Evolutionary conservation across 768 basidiomycete genomes (phyloP), one percentile per base, ranked within the genome.

Genomic region (Sporobolomyces pararoseus): DNA sequence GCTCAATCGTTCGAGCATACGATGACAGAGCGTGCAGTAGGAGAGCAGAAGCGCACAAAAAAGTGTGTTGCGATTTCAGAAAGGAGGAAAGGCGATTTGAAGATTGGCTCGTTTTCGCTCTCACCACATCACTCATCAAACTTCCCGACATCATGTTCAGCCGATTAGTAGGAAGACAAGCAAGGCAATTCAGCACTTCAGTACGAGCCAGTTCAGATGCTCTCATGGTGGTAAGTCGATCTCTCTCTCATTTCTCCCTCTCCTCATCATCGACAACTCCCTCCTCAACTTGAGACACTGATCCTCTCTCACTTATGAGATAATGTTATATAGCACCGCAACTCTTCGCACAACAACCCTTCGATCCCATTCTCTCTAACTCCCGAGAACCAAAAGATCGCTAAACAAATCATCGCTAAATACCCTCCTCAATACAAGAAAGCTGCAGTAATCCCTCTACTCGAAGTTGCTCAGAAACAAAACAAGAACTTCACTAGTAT

Each of bases 401-500:
- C 92, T 0, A 76, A 93, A 71, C 88, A 91, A 79, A 89, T 98
- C 81, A 90, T 98, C 79, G 84, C 89, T 49, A 87, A 87, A 75
- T 99, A 99, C 83, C 95, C 95, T 27, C 85, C 91, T 62, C 71
- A 75, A 66, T 99, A 98, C 85, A 96, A 92, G 85, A 99, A 99
- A 81, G 95, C 93, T 23, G 96, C 96, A 34, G 88, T 91, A 75
- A 97, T 99, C 78, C 96, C 96, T 54, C 84, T 99, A 37, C 87
- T 99, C 66, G 94, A 98, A 81, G 85, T 99, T 51, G 94, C 88
- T 2, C 96, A 99, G 81, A 86, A 92, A 74, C 96, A 99, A 81
- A 98, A 98, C 83, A 91, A 95, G 75, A 91, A 91, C 75, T 99
- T 91, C 91, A 97, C 95, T 31, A 92, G 89, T 79, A 95, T 99